Evolutionary conservation across 169 alveolate genomes (phyloP).

Genomic region (Toxoplasma gondii): DNA sequence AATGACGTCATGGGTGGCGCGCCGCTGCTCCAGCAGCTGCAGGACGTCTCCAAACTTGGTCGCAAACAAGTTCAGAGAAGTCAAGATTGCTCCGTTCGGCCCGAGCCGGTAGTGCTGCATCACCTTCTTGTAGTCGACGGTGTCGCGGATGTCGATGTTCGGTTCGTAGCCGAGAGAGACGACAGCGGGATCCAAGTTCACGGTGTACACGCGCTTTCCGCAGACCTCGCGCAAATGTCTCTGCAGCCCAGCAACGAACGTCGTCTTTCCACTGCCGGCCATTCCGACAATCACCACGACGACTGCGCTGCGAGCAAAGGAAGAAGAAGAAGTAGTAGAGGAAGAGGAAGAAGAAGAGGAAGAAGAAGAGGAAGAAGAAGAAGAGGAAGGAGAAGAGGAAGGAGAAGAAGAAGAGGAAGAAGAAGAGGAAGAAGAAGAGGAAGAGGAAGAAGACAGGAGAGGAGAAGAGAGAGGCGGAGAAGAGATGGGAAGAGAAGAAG

Average conservation of each 20-base stretch:
- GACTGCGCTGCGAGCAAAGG: background rate
- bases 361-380: background rate
- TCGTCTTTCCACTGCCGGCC: constrained; percentile 76
- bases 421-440: background rate
- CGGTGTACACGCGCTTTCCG: constrained; percentile 90
- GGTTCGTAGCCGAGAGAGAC: constrained; percentile 48
- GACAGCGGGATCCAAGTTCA: constrained; percentile 99
- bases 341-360: background rate
- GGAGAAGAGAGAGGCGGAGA: background rate
- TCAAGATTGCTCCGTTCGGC: constrained; percentile 99
- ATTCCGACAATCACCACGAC: constrained; percentile 57
- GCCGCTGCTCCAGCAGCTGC: background rate
- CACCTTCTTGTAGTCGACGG: constrained; percentile 94
- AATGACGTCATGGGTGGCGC: constrained; percentile 83
- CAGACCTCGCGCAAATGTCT: background rate
- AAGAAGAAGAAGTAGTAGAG: background rate
- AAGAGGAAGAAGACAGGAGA: background rate
- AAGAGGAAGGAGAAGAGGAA: background rate
- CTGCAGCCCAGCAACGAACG: constrained; percentile 60
- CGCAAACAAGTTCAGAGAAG: constrained; percentile 95
- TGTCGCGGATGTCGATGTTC: constrained; percentile 93
- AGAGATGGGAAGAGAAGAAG: background rate
- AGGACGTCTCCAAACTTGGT: constrained; percentile 79
- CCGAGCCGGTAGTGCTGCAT: constrained; percentile 96
- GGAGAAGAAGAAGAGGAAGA: background rate